Conservation (phyloP, 768 basidiomycete genomes). For the Pleurotus giganteus region DNA sequence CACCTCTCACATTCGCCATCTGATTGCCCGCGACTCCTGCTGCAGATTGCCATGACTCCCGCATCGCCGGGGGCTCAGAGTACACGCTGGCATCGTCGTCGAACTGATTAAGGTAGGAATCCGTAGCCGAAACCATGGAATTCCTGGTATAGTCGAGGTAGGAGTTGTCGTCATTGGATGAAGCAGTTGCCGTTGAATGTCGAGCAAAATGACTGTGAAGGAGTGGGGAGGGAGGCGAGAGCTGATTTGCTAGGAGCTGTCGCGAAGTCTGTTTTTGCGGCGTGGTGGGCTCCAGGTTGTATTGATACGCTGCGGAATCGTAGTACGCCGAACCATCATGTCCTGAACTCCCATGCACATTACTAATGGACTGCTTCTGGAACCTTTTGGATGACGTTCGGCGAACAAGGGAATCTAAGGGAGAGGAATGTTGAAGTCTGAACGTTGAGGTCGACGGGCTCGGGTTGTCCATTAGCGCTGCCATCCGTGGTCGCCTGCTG, state of each 20-base stretch:
- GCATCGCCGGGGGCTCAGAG: conserved; percentile 32
- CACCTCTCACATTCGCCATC: background rate
- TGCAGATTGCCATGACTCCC: conserved; percentile 40
- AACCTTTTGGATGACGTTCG: conserved; percentile 39
- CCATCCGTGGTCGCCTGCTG: background rate
- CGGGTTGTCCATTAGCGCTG: background rate
- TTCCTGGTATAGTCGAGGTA: conserved; percentile 27
- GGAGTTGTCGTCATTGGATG: conserved; percentile 34
- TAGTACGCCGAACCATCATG: conserved; percentile 3
- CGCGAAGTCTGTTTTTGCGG: conserved; percentile 6
- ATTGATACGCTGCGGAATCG: conserved; percentile 6
- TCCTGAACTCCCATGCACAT: conserved; percentile 1
- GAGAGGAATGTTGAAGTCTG: conserved; percentile 43
- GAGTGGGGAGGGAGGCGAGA: conserved; percentile 36
- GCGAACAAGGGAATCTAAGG: conserved; percentile 56
- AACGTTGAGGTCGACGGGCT: conserved; percentile 18
- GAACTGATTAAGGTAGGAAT: conserved; percentile 29
- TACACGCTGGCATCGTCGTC: conserved; percentile 44
- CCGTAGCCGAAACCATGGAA: conserved; percentile 21
- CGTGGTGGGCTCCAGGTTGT: conserved; percentile 9
- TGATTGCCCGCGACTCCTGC: conserved; percentile 11
- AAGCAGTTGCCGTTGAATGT: conserved; percentile 39
- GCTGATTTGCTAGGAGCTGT: conserved; percentile 10
- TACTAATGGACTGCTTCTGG: background rate
- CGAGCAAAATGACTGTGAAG: conserved; percentile 47